These are phyloP conservation scores for Agaricus subrufescens DNA, from an alignment of 768 basidiomycete species.

Conservation along the genomic window DNA sequence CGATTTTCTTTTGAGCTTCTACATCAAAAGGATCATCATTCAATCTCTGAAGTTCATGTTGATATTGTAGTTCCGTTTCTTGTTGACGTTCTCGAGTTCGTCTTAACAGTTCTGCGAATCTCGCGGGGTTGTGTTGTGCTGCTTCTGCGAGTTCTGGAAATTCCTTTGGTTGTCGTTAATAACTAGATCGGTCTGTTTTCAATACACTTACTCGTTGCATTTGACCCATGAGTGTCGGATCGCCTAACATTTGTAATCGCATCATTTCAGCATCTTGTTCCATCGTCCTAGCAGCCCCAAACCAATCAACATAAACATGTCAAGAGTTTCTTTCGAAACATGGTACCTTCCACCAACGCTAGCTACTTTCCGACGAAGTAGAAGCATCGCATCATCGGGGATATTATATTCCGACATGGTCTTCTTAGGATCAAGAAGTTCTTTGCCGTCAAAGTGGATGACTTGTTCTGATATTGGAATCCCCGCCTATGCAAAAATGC, in stretches of 20 bases:
- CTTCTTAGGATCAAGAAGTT: slow-evolving; percentile 59
- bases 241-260: slow-evolving; percentile 81
- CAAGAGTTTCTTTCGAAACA: neutral
- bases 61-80: slow-evolving; percentile 48
- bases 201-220: slow-evolving; percentile 53
- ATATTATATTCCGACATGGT: slow-evolving; percentile 69
- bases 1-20: slow-evolving; percentile 90
- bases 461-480: slow-evolving; percentile 70
- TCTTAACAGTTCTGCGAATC: slow-evolving; percentile 71
- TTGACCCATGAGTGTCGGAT: slow-evolving; percentile 75
- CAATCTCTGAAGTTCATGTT: slow-evolving; percentile 60
- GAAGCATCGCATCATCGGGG: slow-evolving; percentile 53
- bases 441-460: slow-evolving; percentile 62
- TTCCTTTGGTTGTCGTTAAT: slow-evolving; percentile 33
- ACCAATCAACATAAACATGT: neutral
- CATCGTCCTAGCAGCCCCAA: slow-evolving; percentile 41
- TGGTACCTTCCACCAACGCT: slow-evolving; percentile 37
- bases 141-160: slow-evolving; percentile 83
- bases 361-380: slow-evolving; percentile 59
- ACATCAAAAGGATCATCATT: slow-evolving; percentile 89
- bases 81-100: slow-evolving; percentile 54
- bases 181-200: neutral
- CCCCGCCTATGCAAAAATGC: slow-evolving; percentile 50
- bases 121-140: slow-evolving; percentile 57
- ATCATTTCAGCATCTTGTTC: slow-evolving; percentile 88